Conservation (phyloP, 768 basidiomycete species). For the Tulasnella sp. region DNA sequence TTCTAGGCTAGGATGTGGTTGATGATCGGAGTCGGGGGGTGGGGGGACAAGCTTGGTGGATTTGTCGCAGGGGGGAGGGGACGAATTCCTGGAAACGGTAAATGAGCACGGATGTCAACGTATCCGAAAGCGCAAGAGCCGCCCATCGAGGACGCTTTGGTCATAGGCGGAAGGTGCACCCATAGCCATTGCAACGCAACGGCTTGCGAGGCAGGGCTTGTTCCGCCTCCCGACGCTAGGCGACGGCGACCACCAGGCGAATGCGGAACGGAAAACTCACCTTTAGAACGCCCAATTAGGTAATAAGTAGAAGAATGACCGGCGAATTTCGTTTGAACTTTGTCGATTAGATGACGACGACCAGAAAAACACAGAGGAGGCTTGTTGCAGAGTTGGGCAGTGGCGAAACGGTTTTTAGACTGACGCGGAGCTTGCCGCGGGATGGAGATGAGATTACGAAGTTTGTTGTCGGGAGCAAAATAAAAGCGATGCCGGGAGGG, state of each 20-base stretch:
- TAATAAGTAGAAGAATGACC: not conserved
- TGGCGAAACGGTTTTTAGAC: not conserved
- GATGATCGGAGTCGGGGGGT: slow-evolving; percentile 5
- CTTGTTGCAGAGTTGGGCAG: not conserved
- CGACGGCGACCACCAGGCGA: not conserved
- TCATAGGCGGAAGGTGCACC: not conserved
- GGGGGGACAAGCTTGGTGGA: not conserved
- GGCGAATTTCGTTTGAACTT: not conserved
- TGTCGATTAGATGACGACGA: not conserved
- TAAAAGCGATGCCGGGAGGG: not conserved
- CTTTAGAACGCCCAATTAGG: not conserved
- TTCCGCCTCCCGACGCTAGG: not conserved
- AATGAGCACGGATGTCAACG: not conserved
- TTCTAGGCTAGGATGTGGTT: not conserved
- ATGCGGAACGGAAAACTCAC: slow-evolving; percentile 9
- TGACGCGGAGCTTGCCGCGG: not conserved
- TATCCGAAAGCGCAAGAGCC: not conserved
- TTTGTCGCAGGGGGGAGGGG: not conserved
- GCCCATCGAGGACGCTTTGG: not conserved
- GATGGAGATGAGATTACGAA: not conserved
- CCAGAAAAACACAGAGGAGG: not conserved
- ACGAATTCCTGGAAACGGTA: not conserved
- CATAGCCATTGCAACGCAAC: not conserved
- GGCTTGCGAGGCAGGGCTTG: not conserved
- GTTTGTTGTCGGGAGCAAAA: not conserved